A percentile compares a stretch with the other conserved stretches of the same genome.
Conservation (phyloP, 108 stramenopile species). For the Cyclotella baltica region DNA sequence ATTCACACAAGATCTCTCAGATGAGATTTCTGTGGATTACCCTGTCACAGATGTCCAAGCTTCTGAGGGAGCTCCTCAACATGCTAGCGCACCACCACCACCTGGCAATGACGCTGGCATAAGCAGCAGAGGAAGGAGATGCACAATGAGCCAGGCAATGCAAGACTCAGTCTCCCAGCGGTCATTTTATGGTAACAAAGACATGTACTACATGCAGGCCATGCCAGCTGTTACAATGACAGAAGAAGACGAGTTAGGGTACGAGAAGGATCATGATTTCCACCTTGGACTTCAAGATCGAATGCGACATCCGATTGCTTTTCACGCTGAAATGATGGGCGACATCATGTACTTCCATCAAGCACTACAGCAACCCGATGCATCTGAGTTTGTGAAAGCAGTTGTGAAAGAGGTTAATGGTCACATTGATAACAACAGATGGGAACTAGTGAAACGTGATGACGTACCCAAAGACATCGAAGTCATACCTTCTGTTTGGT, state of each 20-base stretch:
- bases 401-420: too few species aligned
- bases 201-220: conserved; percentile 22
- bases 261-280: background rate
- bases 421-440: too few species aligned
- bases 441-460: too few species aligned
- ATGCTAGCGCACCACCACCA: too few species aligned
- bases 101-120: background rate
- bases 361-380: too few species aligned
- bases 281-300: background rate
- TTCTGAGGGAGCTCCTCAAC: conserved; percentile 2
- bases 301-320: conserved; percentile 8
- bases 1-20: conserved; percentile 1
- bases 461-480: too few species aligned
- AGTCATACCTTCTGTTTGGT: too few species aligned
- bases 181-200: background rate
- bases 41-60: background rate
- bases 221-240: background rate
- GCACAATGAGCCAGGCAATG: conserved; percentile 6
- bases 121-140: background rate
- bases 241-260: background rate
- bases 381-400: too few species aligned
- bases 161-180: conserved; percentile 3
- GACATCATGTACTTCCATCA: conserved; percentile 14
- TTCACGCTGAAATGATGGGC: conserved; percentile 7
- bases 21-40: background rate